These are phyloP conservation scores for Stachybotrys echinatus DNA, from an alignment of 2,329 filamentous ascomycete species.

Conservation along the genomic window DNA sequence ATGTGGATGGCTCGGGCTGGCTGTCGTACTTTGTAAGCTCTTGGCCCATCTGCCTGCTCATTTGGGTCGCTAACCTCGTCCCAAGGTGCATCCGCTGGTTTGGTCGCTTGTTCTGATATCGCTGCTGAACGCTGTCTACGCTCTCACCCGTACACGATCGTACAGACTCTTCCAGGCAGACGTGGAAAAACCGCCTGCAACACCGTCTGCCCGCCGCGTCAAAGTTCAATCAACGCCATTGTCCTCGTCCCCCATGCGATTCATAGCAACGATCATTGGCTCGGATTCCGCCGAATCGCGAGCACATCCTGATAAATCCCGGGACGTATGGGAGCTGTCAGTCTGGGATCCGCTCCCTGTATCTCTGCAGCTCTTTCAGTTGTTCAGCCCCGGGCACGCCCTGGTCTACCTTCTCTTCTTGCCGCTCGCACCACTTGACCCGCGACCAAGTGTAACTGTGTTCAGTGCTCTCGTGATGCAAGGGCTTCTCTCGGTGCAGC, in stretches of 20 bases:
- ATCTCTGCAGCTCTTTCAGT: conserved; percentile 74
- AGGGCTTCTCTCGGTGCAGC: conserved; percentile 67
- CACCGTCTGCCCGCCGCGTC: conserved; percentile 83
- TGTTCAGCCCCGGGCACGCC: conserved; percentile 93
- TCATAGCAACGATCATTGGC: conserved; percentile 63
- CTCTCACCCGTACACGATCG: conserved; percentile 73
- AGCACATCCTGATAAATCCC: conserved; percentile 73
- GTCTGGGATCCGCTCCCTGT: conserved; percentile 92
- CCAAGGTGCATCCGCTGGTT: conserved; percentile 64
- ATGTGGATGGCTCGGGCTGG: conserved; percentile 62
- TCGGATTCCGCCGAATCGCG: conserved; percentile 71
- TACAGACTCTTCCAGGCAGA: conserved; percentile 89
- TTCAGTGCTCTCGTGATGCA: conserved; percentile 78
- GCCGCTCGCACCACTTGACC: conserved; percentile 69
- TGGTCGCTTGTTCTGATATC: conserved; percentile 64
- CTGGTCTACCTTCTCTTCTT: conserved; percentile 85
- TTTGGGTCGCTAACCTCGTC: background rate
- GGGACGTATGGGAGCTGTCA: conserved; percentile 91
- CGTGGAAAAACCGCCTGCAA: conserved; percentile 70
- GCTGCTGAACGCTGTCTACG: conserved; percentile 72
- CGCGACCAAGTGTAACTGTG: conserved; percentile 78
- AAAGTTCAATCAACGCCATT: conserved; percentile 79
- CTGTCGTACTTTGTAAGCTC: conserved; percentile 46
- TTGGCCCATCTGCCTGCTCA: background rate
- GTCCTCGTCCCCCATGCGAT: conserved; percentile 71